phyloP scores from a whole-genome alignment of 768 basidiomycete species.

The Lanmaoa pseudosensibilis region DNA sequence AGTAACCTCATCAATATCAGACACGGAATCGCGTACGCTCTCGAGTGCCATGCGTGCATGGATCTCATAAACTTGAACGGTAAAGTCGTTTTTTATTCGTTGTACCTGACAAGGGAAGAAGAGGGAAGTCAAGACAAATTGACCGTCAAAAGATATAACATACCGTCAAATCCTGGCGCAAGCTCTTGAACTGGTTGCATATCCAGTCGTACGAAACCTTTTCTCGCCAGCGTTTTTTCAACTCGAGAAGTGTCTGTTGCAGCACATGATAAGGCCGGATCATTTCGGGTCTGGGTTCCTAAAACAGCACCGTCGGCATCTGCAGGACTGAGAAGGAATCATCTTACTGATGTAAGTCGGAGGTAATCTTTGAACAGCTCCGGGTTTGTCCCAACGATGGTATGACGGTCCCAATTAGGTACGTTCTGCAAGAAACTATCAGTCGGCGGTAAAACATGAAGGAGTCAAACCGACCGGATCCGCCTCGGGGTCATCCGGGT shows the following conservation, averaged over 20 bases:
- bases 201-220: conserved; percentile 82
- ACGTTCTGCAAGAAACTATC: conserved; percentile 66
- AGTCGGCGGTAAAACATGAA: conserved; percentile 1
- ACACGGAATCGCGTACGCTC: conserved; percentile 52
- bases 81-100: conserved; percentile 98
- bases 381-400: conserved; percentile 89
- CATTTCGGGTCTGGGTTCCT: conserved; percentile 94
- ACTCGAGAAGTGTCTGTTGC: conserved; percentile 77
- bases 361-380: conserved; percentile 96
- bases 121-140: conserved; percentile 6
- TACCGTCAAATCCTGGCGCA: conserved; percentile 97
- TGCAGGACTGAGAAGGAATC: neutral
- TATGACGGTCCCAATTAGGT: conserved; percentile 93
- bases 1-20: conserved; percentile 10
- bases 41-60: conserved; percentile 97
- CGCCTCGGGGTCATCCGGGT: conserved; percentile 67
- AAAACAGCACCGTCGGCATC: conserved; percentile 6
- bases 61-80: conserved; percentile 95
- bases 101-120: conserved; percentile 67
- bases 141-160: conserved; percentile 33
- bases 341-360: conserved; percentile 79
- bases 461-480: conserved; percentile 54
- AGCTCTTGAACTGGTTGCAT: conserved; percentile 96
- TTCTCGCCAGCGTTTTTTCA: conserved; percentile 87
- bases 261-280: conserved; percentile 88